These are phyloP conservation scores for Monosporascus sp. DNA, from an alignment of 2,329 filamentous ascomycete genomes.

Conservation along the genomic window DNA sequence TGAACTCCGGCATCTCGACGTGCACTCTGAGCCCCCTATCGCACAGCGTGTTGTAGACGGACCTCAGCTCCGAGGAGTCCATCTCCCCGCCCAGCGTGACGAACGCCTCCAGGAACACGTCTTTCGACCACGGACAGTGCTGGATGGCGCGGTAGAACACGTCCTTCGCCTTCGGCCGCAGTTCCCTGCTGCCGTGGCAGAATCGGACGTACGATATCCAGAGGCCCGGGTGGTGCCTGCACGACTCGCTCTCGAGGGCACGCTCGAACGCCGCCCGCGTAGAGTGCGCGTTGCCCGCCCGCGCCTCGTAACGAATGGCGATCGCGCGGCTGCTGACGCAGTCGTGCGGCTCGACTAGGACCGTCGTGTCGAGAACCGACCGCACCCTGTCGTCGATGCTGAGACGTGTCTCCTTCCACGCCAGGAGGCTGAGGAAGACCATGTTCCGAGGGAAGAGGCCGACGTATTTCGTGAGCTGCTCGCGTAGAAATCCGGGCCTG, in stretches of 20 bases:
- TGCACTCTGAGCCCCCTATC: slow-evolving; percentile 46
- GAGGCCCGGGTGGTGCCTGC: slow-evolving; percentile 35
- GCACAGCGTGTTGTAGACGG: slow-evolving; percentile 41
- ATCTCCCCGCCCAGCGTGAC: slow-evolving; percentile 36
- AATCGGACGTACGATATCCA: slow-evolving; percentile 49
- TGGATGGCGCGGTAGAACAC: slow-evolving; percentile 31
- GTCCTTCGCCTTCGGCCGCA: slow-evolving; percentile 20
- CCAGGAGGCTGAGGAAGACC: slow-evolving; percentile 65
- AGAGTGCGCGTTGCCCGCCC: slow-evolving; percentile 43
- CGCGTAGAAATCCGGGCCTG: slow-evolving; percentile 60
- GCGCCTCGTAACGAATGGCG: slow-evolving; percentile 45
- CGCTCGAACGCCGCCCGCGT: slow-evolving; percentile 46
- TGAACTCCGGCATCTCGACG: slow-evolving; percentile 45
- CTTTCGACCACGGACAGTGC: slow-evolving; percentile 36
- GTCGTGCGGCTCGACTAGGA: slow-evolving; percentile 36
- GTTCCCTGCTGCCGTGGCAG: slow-evolving; percentile 25
- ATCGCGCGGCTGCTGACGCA: slow-evolving; percentile 40
- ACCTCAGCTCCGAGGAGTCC: slow-evolving; percentile 42
- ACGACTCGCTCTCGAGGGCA: slow-evolving; percentile 37
- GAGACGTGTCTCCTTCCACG: slow-evolving; percentile 68
- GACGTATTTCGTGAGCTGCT: slow-evolving; percentile 56
- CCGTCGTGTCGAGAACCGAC: slow-evolving; percentile 52
- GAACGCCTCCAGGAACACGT: slow-evolving; percentile 49
- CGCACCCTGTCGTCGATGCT: slow-evolving; percentile 72
- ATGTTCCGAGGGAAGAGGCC: slow-evolving; percentile 67